Percentiles rank a stretch among this genome's conserved stretches.
These are phyloP conservation scores for Panicum virgatum DNA, from an alignment of 202 grass and related monocot genomes.

Conservation along the genomic window DNA sequence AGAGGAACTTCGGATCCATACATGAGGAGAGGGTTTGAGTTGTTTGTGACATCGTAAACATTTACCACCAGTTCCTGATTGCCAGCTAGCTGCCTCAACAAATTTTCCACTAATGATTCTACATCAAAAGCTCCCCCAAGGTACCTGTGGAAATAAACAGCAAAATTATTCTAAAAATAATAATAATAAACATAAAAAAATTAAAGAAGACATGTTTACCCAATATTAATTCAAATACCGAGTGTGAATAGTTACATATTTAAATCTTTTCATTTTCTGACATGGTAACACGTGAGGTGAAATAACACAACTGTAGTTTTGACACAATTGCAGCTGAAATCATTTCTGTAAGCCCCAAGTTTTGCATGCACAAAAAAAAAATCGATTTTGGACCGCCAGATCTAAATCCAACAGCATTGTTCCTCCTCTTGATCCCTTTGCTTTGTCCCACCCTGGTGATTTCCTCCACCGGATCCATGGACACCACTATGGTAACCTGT, in stretches of 20 bases:
- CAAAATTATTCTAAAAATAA: not conserved
- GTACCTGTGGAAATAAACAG: conserved; percentile 56
- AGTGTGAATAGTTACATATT: not conserved
- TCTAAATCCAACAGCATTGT: not conserved
- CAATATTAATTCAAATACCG: not conserved
- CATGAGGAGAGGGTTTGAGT: conserved; percentile 84
- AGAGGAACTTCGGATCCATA: conserved; percentile 84
- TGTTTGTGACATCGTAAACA: conserved; percentile 94
- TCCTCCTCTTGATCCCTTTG: not conserved
- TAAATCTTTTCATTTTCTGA: conserved; percentile 12
- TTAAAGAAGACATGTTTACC: not conserved
- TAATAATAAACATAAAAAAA: not conserved
- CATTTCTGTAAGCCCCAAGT: not conserved
- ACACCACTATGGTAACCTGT: not conserved
- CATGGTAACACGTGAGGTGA: not conserved
- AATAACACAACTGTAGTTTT: not conserved
- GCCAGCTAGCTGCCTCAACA: conserved; percentile 87
- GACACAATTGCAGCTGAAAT: not conserved
- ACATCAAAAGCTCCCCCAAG: conserved; percentile 98
- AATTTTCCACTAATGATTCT: conserved; percentile 93
- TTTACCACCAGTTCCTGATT: conserved; percentile 97
- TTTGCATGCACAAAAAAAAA: not conserved
- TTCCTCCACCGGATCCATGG: not conserved
- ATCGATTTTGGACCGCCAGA: not conserved
- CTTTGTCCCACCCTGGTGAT: not conserved